Percentiles rank a stretch among this genome's conserved stretches.
phyloP scores from a whole-genome alignment of 805 yeast species.

The Yamadazyma insecticola region DNA sequence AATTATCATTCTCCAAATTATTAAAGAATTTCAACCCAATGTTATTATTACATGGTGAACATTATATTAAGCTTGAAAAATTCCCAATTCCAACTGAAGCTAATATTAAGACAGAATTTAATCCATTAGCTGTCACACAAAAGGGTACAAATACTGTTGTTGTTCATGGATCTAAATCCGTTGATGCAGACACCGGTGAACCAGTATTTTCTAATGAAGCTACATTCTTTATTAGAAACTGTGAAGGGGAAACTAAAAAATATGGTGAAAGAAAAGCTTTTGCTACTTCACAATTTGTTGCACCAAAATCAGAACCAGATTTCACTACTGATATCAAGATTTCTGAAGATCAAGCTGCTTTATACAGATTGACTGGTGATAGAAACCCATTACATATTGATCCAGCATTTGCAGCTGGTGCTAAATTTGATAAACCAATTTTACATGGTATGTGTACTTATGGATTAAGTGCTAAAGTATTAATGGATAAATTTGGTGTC shows the following conservation, averaged over 20 bases:
- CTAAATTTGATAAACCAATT: slow-evolving; percentile 80
- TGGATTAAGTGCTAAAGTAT: slow-evolving; percentile 74
- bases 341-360: slow-evolving; percentile 71
- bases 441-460: slow-evolving; percentile 88
- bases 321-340: slow-evolving; percentile 57
- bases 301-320: slow-evolving; percentile 65
- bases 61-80: slow-evolving; percentile 70
- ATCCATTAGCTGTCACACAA: slow-evolving; percentile 71
- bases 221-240: slow-evolving; percentile 77
- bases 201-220: slow-evolving; percentile 75
- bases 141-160: slow-evolving; percentile 83
- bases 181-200: slow-evolving; percentile 66
- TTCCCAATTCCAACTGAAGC: slow-evolving; percentile 79
- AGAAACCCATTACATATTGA: slow-evolving; percentile 94
- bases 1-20: slow-evolving; percentile 52
- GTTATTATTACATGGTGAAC: slow-evolving; percentile 92
- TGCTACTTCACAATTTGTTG: slow-evolving; percentile 57
- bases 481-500: slow-evolving; percentile 75
- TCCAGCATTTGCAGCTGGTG: slow-evolving; percentile 84
- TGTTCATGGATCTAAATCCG: slow-evolving; percentile 67
- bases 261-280: slow-evolving; percentile 51
- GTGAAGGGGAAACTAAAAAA: slow-evolving; percentile 49
- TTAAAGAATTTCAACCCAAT: slow-evolving; percentile 85
- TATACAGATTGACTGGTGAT: slow-evolving; percentile 91
- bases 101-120: slow-evolving; percentile 52